Evolutionary conservation across 2,329 filamentous ascomycete species (phyloP).

Genomic region (Penicillium janthinellum): DNA sequence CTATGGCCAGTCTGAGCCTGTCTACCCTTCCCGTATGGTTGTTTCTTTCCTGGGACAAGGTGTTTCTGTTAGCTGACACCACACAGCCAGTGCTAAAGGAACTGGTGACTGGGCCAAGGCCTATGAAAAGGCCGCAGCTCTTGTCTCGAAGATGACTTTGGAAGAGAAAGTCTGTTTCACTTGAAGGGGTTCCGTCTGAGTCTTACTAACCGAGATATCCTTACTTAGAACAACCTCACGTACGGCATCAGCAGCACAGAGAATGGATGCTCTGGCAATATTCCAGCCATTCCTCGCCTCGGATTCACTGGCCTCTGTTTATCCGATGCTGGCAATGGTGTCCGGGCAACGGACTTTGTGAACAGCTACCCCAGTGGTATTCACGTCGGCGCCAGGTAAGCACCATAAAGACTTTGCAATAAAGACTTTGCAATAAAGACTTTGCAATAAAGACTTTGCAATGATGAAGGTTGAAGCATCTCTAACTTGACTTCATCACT

Average conservation of each 20-base stretch:
- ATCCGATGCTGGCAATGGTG: slow-evolving; percentile 45
- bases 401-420: not conserved
- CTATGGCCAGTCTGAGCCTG: slow-evolving; percentile 24
- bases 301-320: slow-evolving; percentile 47
- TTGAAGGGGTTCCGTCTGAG: too few species aligned
- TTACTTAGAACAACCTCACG: slow-evolving; percentile 21
- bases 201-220: not conserved
- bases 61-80: not conserved
- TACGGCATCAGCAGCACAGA: slow-evolving; percentile 15
- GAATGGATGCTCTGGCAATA: slow-evolving; percentile 21
- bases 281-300: slow-evolving; percentile 25
- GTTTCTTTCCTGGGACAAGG: not conserved
- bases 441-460: too few species aligned
- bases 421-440: too few species aligned
- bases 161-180: slow-evolving; percentile 20
- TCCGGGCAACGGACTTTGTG: slow-evolving; percentile 47
- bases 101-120: slow-evolving; percentile 22
- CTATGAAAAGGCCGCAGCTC: slow-evolving; percentile 18
- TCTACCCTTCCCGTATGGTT: slow-evolving; percentile 25
- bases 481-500: not conserved
- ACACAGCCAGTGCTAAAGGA: slow-evolving; percentile 15
- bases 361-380: slow-evolving; percentile 46
- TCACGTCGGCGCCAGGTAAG: slow-evolving; percentile 41
- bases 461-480: not conserved
- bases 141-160: slow-evolving; percentile 23